Base-by-base conservation (phyloP, 2,329 filamentous ascomycete species). In the Arthrinium puccinioides region DNA sequence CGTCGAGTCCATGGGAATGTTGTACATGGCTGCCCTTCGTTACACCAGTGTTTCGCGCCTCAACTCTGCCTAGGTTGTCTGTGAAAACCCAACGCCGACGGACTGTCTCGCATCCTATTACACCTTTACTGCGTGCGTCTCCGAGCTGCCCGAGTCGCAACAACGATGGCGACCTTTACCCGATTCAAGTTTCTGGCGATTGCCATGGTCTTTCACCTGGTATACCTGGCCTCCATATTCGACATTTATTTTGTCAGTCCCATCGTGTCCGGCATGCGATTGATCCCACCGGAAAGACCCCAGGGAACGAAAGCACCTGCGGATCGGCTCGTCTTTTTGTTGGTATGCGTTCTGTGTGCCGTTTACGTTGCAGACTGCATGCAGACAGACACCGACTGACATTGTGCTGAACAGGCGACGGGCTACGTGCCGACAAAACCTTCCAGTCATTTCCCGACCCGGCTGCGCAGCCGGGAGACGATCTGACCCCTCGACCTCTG, bases 191-290 rank as follows among this genome's bases (percentile, higher is more conserved):
- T 98, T 60, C 66, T 97, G 61, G 81, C 83, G 57, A 77, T 94
- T 57, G 92, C 92, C 51, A 76, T 96, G 56, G 67, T 90, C 43
- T 98, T 98, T 60, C 94, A 98, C 63, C 61, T 97, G 37, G 77
- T 94, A 47, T 98, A 98, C 61, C 83, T 95, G 39, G 85, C 83
- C 57, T 95, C 88, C 42, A 97, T 97, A 54, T 98, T 98, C 65
- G 89, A 96, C 61, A 92, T 97, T 46, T 97, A 98, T 65, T 98
- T 98, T 57, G 88, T 96, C 56, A 96, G 88, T 59, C 92, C 92
- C 16, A 92, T 98, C 50, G 92, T 97, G 38, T 85, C 83, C 67
- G 92, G 92, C 56, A 98, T 98, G 92, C 79, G 76, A 54, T 75
- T 88, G 42, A 89, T 87, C 62, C 66, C 70, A 31, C 70, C 94